These are phyloP conservation scores for Heliosperma pusillum DNA, from an alignment of 148 eudicot genomes.

Conservation along the genomic window DNA sequence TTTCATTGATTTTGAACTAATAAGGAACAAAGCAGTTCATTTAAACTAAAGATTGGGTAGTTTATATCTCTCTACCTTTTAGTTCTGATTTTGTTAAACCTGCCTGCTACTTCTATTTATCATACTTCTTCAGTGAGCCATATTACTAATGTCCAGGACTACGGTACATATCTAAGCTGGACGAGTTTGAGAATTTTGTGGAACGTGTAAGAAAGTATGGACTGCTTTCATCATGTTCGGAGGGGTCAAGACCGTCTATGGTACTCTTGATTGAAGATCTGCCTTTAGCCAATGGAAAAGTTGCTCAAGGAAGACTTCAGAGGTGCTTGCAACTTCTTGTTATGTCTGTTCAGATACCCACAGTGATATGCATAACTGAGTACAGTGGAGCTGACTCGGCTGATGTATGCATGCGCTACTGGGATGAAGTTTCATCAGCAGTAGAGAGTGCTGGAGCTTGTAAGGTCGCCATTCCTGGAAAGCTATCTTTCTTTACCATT, in stretches of 20 bases:
- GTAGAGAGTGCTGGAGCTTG: constrained; percentile 76
- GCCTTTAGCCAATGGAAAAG: constrained; percentile 73
- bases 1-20: neutral
- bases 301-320: constrained; percentile 57
- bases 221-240: constrained; percentile 42
- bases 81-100: neutral
- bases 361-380: constrained; percentile 73
- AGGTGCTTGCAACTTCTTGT: constrained; percentile 73
- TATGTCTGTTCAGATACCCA: constrained; percentile 72
- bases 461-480: constrained; percentile 64
- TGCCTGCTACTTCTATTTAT: neutral
- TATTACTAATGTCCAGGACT: constrained; percentile 37
- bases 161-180: constrained; percentile 79
- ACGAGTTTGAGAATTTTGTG: constrained; percentile 86
- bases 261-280: constrained; percentile 86
- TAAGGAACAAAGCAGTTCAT: neutral
- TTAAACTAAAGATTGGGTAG: too few species aligned
- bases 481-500: neutral
- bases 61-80: neutral
- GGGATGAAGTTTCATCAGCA: constrained; percentile 72
- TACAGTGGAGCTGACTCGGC: constrained; percentile 57
- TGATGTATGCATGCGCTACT: constrained; percentile 44
- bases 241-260: constrained; percentile 34
- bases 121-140: neutral
- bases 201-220: constrained; percentile 83